Base-by-base conservation (phyloP, 2,329 filamentous ascomycete species). In the Kalaharituber pfeilii region DNA sequence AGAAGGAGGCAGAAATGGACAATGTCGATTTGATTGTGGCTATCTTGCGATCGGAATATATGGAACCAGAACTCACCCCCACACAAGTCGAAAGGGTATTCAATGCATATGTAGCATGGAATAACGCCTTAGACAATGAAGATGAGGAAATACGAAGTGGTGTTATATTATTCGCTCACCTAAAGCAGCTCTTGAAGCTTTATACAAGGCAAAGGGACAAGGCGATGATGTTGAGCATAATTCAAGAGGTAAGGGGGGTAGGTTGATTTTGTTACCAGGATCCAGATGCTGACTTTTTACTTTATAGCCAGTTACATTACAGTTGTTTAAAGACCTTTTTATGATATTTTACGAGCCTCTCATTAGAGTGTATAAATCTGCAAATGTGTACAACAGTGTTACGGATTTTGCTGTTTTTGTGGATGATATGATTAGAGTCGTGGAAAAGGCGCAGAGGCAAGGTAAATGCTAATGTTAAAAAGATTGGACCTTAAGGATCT, bases 331-430 rank as follows among this genome's bases (percentile, higher is more conserved):
- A 49, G 91, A 98, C 65, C 75, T 98, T 24, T 96, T 98, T 68
- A 94, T 87, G 29, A 96, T 98, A 66, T 98, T 98, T 71, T 98
- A 98, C 69, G 91, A 98, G 67, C 91, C 91, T 0, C 79, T 98
- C 22, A 86, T 98, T 15, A 79, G 91, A 49, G 91, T 98, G 0
- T 98, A 98, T 75, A 98, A 96, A 70, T 94, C 88, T 20, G 91
- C 91, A 60, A 98, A 96, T 63, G 89, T 98, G 25, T 96, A 96
- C 74, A 91, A 81, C 72, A 93, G 85, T 66, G 89, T 98, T 57
- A 96, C 89, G 0, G 91, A 98, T 68, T 96, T 98, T 70, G 84
- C 89, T 0, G 75, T 80, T 36, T 98, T 98, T 64, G 79, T 91
- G 52, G 87, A 95, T 65, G 91, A 98, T 67, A 84, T 88, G 66